Evolutionary conservation across 2,329 filamentous ascomycete species (phyloP), one percentile per base, ranked within the genome.

Genomic region (Trichophyton verrucosum): DNA sequence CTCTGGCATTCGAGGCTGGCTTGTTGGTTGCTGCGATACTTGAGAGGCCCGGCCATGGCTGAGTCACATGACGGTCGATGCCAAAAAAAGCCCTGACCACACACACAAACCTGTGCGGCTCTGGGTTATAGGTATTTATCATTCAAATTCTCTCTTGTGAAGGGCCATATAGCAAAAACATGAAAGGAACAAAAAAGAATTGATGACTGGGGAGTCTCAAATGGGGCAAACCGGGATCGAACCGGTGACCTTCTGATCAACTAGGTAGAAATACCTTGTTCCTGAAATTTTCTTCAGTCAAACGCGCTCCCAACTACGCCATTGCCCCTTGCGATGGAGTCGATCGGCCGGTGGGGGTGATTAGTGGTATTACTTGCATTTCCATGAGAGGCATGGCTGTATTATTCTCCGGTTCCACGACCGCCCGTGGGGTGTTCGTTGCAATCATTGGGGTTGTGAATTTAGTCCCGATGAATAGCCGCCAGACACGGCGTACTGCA

Each of bases 221-320:
- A 57, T 57, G 55, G 55, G 55, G 55, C 40, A 57, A 57, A 57
- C 55, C 55, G 55, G 55, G 55, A 57, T 57, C 55, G 55, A 57
- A 57, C 55, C 55, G 55, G 55, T 57, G 55, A 57, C 55, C 55
- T 57, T 44, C 40, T 42, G 36, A 57, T 57, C 44, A 51, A 49
- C 55, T 58, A 44, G 40, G 40, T 36, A 30, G 46, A 55, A 33
- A 33, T 55, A 55, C 51, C 51, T 55, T 36, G 51, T 55, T 27
- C 27, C 27, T 55, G 51, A 55, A 55, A 27, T 24, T n/a, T 55
- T n/a, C 55, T 57, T 57, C 55, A 57, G 55, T 57, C 36, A 42
- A 44, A 57, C 55, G 36, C 55, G 55, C 55, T 57, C 55, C 55
- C 55, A 57, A 57, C 55, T 57, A 44, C 55, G 55, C 55, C 55